Evolutionary conservation across 176 grass and related monocot species (phyloP).

Genomic region (Thalia dealbata): DNA sequence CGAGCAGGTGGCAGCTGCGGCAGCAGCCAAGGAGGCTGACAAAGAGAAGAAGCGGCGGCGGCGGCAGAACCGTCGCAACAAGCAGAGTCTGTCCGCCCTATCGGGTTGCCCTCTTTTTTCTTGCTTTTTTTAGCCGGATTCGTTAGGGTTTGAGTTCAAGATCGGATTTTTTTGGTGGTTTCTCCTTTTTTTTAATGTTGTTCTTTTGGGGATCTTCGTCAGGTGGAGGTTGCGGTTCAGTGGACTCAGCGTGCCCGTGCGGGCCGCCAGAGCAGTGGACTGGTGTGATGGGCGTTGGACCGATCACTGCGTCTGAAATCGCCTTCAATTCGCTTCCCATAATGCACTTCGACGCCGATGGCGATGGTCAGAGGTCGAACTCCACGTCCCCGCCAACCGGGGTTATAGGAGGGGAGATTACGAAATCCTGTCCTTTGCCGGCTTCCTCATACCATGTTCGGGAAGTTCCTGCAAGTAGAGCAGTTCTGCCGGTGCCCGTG

Average conservation of each 20-base stretch:
- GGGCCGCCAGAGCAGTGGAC: slow-evolving; percentile 2
- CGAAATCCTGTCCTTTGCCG: slow-evolving; percentile 43
- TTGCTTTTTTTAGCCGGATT: not conserved
- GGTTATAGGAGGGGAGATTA: slow-evolving; percentile 24
- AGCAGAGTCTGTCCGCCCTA: slow-evolving; percentile 21
- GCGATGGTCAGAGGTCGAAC: slow-evolving; percentile 10
- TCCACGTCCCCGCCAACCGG: not conserved
- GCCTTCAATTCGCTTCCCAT: slow-evolving; percentile 64
- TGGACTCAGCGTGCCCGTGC: slow-evolving; percentile 7
- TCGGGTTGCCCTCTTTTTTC: slow-evolving; percentile 1
- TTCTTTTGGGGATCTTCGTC: not conserved
- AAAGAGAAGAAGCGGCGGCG: slow-evolving; percentile 56
- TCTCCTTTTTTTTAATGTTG: slow-evolving; percentile 1
- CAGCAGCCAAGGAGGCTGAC: slow-evolving; percentile 38
- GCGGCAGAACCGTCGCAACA: slow-evolving; percentile 36
- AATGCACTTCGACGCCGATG: slow-evolving; percentile 23
- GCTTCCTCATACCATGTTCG: slow-evolving; percentile 19
- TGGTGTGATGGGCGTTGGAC: slow-evolving; percentile 29
- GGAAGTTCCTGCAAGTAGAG: not conserved
- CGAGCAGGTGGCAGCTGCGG: slow-evolving; percentile 23
- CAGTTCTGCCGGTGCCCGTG: not conserved
- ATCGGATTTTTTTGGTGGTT: not conserved
- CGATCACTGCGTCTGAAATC: slow-evolving; percentile 4
- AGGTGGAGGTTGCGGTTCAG: slow-evolving; percentile 21
- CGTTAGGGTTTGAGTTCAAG: not conserved